Evolutionary conservation across 2,329 filamentous ascomycete species (phyloP).

Genomic region (Ascocoryne sarcoides): DNA sequence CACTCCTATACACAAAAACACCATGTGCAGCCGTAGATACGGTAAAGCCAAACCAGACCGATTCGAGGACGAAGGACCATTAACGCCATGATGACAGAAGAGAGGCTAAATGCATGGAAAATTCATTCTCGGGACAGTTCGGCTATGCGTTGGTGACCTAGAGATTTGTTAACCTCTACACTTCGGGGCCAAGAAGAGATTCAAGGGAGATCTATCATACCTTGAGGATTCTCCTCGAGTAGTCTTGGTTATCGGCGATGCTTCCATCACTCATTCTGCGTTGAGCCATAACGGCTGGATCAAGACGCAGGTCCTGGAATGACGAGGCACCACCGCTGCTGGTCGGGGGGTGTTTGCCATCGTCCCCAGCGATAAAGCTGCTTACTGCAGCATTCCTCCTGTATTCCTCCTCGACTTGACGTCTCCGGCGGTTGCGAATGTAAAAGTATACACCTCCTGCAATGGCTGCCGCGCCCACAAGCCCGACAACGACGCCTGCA

Average conservation of each 20-base stretch:
- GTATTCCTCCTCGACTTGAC: slow-evolving; percentile 76
- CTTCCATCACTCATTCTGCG: slow-evolving; percentile 86
- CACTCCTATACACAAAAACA: slow-evolving; percentile 29
- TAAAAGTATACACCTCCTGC: slow-evolving; percentile 64
- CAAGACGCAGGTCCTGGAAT: slow-evolving; percentile 74
- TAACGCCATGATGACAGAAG: slow-evolving; percentile 25
- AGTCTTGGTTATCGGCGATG: slow-evolving; percentile 95
- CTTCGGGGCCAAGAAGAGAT: too few relatives aligned
- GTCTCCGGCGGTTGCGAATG: slow-evolving; percentile 66
- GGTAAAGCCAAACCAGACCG: slow-evolving; percentile 21
- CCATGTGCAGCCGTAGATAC: slow-evolving; percentile 20
- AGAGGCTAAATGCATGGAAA: slow-evolving; percentile 24
- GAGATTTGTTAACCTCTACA: slow-evolving; percentile 4
- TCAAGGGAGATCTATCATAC: slow-evolving; percentile 45
- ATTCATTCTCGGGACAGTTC: slow-evolving; percentile 33
- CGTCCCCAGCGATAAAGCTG: slow-evolving; percentile 55
- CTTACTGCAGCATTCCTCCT: slow-evolving; percentile 72
- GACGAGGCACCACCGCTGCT: slow-evolving; percentile 52
- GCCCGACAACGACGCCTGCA: slow-evolving; percentile 77
- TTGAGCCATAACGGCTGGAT: slow-evolving; percentile 72
- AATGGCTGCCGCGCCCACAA: slow-evolving; percentile 59
- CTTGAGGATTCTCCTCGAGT: slow-evolving; percentile 90
- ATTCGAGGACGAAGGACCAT: slow-evolving; percentile 19
- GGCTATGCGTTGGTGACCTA: slow-evolving; percentile 53
- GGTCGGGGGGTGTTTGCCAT: slow-evolving; percentile 45